Conservation (phyloP, 1,284 basidiomycete species). For the Porogramme epimiltina region DNA sequence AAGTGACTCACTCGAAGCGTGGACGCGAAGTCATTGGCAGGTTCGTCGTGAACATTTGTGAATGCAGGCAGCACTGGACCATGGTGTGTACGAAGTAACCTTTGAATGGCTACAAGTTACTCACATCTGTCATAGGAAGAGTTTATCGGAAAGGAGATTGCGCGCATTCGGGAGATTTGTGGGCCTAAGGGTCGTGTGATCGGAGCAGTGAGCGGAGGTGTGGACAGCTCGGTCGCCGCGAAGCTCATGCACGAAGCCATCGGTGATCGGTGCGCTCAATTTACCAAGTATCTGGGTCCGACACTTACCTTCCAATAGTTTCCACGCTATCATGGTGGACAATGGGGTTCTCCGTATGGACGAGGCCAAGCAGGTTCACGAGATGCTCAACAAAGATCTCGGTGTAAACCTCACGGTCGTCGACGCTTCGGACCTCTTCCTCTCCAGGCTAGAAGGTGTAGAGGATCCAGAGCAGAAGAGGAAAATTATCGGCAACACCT, state of each 20-base stretch:
- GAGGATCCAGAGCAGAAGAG: conserved; percentile 98
- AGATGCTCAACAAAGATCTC: conserved; percentile 92
- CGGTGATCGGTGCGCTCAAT: conserved; percentile 76
- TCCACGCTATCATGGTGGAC: conserved; percentile 99
- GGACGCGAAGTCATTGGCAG: conserved; percentile 91
- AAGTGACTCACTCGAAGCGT: conserved; percentile 93
- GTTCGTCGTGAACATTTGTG: conserved; percentile 88
- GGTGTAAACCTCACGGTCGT: conserved; percentile 97
- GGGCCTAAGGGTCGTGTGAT: conserved; percentile 96
- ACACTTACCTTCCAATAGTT: conserved; percentile 48
- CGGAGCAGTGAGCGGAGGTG: conserved; percentile 96
- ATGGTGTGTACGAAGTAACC: conserved; percentile 63
- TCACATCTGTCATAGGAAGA: conserved; percentile 64
- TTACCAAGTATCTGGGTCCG: background rate
- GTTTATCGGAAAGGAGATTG: conserved; percentile 97
- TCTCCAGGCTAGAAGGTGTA: conserved; percentile 85
- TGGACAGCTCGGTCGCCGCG: conserved; percentile 97
- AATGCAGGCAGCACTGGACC: conserved; percentile 87
- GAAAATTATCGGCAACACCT: conserved; percentile 99
- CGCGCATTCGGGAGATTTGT: conserved; percentile 93
- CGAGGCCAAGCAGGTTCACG: conserved; percentile 92
- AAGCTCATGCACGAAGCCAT: conserved; percentile 99
- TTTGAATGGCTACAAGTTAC: background rate
- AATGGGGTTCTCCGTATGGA: conserved; percentile 95
- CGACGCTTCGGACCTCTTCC: conserved; percentile 94